phyloP scores from a whole-genome alignment of 2,329 filamentous ascomycete genomes.

The Sphaerostilbella broomeana region DNA sequence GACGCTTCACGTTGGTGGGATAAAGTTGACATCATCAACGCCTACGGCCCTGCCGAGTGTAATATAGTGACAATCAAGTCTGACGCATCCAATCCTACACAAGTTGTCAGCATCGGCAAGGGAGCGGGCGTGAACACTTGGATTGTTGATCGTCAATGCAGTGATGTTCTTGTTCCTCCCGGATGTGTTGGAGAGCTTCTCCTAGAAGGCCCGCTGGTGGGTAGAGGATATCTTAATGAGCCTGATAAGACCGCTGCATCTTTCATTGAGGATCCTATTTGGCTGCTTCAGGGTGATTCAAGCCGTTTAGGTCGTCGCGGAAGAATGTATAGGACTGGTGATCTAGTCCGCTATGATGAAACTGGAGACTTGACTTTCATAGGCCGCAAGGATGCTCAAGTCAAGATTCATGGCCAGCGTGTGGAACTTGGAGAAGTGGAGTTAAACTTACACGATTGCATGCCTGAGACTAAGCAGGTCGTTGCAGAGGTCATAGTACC shows the following conservation, averaged over 20 bases:
- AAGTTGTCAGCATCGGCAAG: slow-evolving; percentile 1
- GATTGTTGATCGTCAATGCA: slow-evolving; percentile 34
- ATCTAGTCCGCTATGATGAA: slow-evolving; percentile 25
- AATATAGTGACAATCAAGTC: not conserved
- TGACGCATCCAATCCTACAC: not conserved
- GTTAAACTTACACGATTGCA: not conserved
- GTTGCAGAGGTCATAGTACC: not conserved
- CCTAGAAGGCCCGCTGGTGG: slow-evolving; percentile 44
- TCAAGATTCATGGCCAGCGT: slow-evolving; percentile 43
- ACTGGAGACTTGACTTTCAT: slow-evolving; percentile 16
- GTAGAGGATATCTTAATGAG: slow-evolving; percentile 49
- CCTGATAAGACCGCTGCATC: slow-evolving; percentile 41
- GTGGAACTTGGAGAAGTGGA: slow-evolving; percentile 34
- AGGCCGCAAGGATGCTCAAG: slow-evolving; percentile 21
- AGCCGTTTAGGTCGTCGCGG: not conserved
- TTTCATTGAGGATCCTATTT: slow-evolving; percentile 44
- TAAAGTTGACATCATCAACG: not conserved
- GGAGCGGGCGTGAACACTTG: slow-evolving; percentile 19
- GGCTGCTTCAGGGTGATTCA: slow-evolving; percentile 32
- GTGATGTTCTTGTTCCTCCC: slow-evolving; percentile 32
- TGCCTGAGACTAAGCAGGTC: not conserved
- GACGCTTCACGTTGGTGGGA: slow-evolving; percentile 3
- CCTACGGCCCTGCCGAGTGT: slow-evolving; percentile 3
- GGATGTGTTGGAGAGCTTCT: slow-evolving; percentile 38
- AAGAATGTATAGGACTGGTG: slow-evolving; percentile 17